These are phyloP conservation scores for Lachnellula subtilissima DNA, from an alignment of 2,329 filamentous ascomycete species.

Conservation along the genomic window DNA sequence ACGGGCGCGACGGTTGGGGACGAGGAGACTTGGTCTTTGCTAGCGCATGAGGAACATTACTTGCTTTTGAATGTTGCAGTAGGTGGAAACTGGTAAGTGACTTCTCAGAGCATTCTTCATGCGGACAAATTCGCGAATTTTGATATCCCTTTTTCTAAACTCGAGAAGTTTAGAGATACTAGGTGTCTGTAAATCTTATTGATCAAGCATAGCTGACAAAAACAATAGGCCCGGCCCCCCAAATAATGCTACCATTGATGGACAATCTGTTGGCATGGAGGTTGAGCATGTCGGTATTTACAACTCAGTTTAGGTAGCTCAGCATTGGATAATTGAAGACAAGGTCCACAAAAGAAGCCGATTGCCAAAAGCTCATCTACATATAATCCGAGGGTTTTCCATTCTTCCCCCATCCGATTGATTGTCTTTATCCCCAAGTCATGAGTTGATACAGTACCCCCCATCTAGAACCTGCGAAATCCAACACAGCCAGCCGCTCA, in stretches of 20 bases:
- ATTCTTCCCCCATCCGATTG: too few species aligned
- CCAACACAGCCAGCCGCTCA: background rate
- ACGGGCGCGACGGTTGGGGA: constrained; percentile 27
- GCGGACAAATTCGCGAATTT: too few species aligned
- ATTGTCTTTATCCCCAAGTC: too few species aligned
- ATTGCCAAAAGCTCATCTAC: background rate
- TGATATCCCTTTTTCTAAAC: background rate
- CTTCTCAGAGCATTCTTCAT: background rate
- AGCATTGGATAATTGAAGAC: too few species aligned
- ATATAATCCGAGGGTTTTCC: too few species aligned
- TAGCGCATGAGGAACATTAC: constrained; percentile 32
- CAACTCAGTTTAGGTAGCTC: constrained; percentile 15
- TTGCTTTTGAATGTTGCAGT: constrained; percentile 39
- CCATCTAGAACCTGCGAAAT: background rate
- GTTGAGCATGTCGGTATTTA: constrained; percentile 39
- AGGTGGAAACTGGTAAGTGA: constrained; percentile 29
- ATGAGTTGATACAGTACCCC: background rate
- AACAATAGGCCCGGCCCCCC: constrained; percentile 28
- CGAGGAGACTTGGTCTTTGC: constrained; percentile 28
- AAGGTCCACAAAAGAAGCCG: too few species aligned
- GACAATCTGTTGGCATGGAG: constrained; percentile 33
- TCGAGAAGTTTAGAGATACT: background rate
- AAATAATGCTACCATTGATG: constrained; percentile 31
- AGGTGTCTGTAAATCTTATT: constrained; percentile 10
- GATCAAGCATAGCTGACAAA: too few species aligned